phyloP scores from a whole-genome alignment of 2,329 filamentous ascomycete genomes.

The Colletotrichum falcatum region DNA sequence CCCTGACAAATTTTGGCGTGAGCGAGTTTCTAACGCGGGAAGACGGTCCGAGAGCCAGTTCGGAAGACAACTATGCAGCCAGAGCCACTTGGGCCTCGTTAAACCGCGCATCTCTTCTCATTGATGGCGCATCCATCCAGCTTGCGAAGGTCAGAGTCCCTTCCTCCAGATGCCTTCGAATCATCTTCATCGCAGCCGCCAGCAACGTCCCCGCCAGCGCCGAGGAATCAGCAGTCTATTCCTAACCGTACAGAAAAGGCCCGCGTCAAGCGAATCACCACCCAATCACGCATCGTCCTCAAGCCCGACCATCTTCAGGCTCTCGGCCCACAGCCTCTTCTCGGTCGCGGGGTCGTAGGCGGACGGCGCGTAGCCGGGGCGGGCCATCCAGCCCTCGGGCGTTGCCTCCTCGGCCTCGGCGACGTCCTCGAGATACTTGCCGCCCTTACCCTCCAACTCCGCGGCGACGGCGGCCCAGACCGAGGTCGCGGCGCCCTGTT shows the following conservation, averaged over 20 bases:
- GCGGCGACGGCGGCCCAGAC: conserved; percentile 57
- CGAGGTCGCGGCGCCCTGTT: conserved; percentile 62
- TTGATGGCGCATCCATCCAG: background rate
- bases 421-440: conserved; percentile 59
- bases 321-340: conserved; percentile 35
- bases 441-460: conserved; percentile 59
- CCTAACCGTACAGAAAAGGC: no score
- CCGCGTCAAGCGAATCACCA: background rate
- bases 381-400: conserved; percentile 11
- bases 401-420: conserved; percentile 45
- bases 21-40: background rate
- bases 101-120: background rate
- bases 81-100: background rate
- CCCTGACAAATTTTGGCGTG: background rate
- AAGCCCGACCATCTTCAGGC: conserved; percentile 36
- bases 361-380: conserved; percentile 42
- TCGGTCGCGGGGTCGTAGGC: conserved; percentile 39
- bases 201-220: background rate
- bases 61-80: background rate
- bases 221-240: background rate
- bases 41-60: background rate
- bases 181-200: background rate
- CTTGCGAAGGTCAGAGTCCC: background rate
- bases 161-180: background rate
- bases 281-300: conserved; percentile 29